Base-by-base conservation (phyloP, 1,284 basidiomycete species). In the Melampsora abietis-canadensis region DNA sequence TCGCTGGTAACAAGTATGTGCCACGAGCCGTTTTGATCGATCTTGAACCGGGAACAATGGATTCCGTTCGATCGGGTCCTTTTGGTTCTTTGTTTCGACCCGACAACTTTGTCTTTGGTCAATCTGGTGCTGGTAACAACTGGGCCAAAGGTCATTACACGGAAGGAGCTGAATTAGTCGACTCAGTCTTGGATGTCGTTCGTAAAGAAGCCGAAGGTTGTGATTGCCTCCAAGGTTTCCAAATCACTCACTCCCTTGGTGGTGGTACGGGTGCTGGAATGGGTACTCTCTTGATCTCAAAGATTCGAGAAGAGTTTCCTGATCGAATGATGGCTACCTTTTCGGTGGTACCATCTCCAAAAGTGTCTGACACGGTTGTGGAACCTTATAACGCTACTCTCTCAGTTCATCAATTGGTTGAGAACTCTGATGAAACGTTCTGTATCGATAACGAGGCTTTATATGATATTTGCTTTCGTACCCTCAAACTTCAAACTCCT, bases 361-460 rank as follows among this genome's bases (percentile, higher is more conserved):
- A 92, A 83, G 89, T 96, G 6, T 95, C 93, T 0, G 94, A 97
- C 83, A 97, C 94, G 0, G 89, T 97, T 70, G 92, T 97, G 47
- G 94, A 97, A 84, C 91, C 91, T 0, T 96, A 97, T 83, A 97
- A 97, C 81, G 88, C 92, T 2, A 85, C 93, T 66, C 87, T 98
- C 15, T 92, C 94, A 1, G 85, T 92, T 65, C 91, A 97, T 83
- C 94, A 95, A 83, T 87, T 97, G 24, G 87, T 95, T 17, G 94
- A 97, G 79, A 91, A 91, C 82, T 88, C 90, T 73, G 94, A 97
- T 83, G 84, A 95, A 77, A 91, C 92, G 4, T 88, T 95, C 79
- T 92, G 91, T 82, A 88, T 96, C 69, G 91, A 97, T 83, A 98
- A 98, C 82, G 93, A 97, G 83, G 94, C 94, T 4, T 83, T 96